Conservation (phyloP, 2,329 filamentous ascomycete species). For the Colletotrichum sp. region DNA sequence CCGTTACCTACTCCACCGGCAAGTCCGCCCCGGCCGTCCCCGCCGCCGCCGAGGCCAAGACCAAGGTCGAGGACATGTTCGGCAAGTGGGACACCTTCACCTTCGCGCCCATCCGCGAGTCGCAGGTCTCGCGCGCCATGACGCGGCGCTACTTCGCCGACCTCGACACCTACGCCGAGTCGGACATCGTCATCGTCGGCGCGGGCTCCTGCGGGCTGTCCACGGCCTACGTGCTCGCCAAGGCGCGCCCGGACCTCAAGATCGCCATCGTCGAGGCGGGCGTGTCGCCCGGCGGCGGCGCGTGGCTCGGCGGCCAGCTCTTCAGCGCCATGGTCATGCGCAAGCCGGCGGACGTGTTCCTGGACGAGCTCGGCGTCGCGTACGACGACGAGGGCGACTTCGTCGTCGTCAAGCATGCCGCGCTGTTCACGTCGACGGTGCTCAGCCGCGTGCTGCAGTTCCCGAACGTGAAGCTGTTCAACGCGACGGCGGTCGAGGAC, state of each 20-base stretch:
- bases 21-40: conserved; percentile 52
- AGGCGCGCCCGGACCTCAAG: conserved; percentile 85
- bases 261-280: conserved; percentile 91
- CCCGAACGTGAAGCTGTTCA: conserved; percentile 96
- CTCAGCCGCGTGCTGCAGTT: conserved; percentile 82
- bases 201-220: conserved; percentile 88
- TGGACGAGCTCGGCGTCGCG: conserved; percentile 79
- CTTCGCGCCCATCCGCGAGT: conserved; percentile 89
- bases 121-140: conserved; percentile 92
- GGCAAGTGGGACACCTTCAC: conserved; percentile 82
- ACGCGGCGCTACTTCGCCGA: conserved; percentile 91
- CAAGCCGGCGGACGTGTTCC: conserved; percentile 86
- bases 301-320: conserved; percentile 92
- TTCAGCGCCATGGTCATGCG: conserved; percentile 97
- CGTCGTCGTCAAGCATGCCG: conserved; percentile 93
- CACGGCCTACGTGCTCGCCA: conserved; percentile 83
- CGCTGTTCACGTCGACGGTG: conserved; percentile 88
- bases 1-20: conserved; percentile 31
- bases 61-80: conserved; percentile 57
- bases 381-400: conserved; percentile 82
- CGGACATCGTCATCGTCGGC: conserved; percentile 91
- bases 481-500: conserved; percentile 91
- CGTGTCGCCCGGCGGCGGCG: conserved; percentile 86
- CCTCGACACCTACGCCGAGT: conserved; percentile 87
- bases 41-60: conserved; percentile 33